Evolutionary conservation across 2,329 filamentous ascomycete species (phyloP).

Genomic region (Trichoderma sp.): DNA sequence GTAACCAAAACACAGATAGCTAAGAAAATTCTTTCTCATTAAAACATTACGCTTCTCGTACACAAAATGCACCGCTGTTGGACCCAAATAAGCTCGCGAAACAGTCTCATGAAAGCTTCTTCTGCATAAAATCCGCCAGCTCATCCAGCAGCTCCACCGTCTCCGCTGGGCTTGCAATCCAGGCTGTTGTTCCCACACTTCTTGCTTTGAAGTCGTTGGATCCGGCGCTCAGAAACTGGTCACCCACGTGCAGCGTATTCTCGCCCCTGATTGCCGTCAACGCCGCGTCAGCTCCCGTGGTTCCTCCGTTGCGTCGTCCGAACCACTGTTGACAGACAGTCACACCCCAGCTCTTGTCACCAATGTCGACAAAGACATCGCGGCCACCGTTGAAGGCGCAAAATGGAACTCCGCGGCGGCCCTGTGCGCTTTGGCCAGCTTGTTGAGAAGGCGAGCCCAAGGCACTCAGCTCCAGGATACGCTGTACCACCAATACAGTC

Average conservation of each 20-base stretch:
- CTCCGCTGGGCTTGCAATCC: conserved; percentile 92
- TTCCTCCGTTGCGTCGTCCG: conserved; percentile 49
- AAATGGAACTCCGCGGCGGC: conserved; percentile 67
- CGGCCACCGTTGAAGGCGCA: conserved; percentile 98
- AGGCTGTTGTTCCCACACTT: conserved; percentile 89
- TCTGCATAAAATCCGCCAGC: conserved; percentile 61
- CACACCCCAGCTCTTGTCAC: conserved; percentile 96
- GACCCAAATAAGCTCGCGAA: not conserved
- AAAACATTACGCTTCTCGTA: not conserved
- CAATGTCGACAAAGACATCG: conserved; percentile 98
- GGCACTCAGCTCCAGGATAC: conserved; percentile 83
- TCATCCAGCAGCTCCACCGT: conserved; percentile 90
- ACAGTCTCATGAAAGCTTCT: conserved; percentile 36
- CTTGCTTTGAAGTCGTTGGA: conserved; percentile 97
- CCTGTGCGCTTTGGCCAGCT: conserved; percentile 29
- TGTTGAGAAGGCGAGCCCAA: conserved; percentile 43
- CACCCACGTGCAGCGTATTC: conserved; percentile 90
- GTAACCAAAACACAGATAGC: not conserved
- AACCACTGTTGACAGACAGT: conserved; percentile 91
- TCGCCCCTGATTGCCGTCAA: conserved; percentile 63
- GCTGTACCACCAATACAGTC: conserved; percentile 91
- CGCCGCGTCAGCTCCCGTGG: conserved; percentile 17
- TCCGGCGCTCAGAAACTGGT: conserved; percentile 93
- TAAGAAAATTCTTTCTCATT: not conserved
- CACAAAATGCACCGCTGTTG: not conserved